Base-by-base conservation (phyloP, 208 protist genomes). In the Crithidia mellificae region DNA sequence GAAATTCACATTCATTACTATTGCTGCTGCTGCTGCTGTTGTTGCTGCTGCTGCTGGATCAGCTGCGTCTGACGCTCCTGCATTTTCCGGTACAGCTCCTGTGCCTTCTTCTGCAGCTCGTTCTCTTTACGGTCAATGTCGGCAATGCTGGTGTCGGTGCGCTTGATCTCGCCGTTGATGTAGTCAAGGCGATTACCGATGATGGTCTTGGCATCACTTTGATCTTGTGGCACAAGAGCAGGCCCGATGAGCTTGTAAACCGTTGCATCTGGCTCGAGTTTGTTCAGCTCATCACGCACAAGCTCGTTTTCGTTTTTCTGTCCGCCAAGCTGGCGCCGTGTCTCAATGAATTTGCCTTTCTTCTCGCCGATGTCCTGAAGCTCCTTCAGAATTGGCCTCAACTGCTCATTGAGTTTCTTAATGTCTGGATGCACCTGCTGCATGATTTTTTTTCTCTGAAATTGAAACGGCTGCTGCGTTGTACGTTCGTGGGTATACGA, bases 241-340 rank as follows among this genome's bases (percentile, higher is more conserved):
- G 96, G 95, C 14, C 96, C 96, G 56, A 98, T 97, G 15, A 98
- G 86, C 72, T 98, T 98, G 74, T 97, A 98, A 30, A 98, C 93
- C 30, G 74, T 84, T 2, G 90, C 93, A 38, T 96, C 93, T 0
- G 78, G 78, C 55, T 98, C 94, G 51, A 98, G 68, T 22, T 88
- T 83, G 55, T 95, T 92, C 38, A 98, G 83, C 72, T 98, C 95
- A 65, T 97, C 90, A 39, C 84, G 76, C 30, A 98, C 96, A 54
- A 98, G 82, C 55, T 98, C 92, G 72, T 98, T 98, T 63, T 98
- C 96, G 61, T 94, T 92, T 69, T 97, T 93, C 64, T 98, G 96
- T 1, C 88, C 90, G 38, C 88, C 90, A 55, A 98, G 85, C 54
- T 96, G 92, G n/a, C 83, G 85, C 38, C 88, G 89, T 9, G 81